Evolutionary conservation across 192 early-diverging fungal genomes (phyloP).

Genomic region (Diversispora epigaea): DNA sequence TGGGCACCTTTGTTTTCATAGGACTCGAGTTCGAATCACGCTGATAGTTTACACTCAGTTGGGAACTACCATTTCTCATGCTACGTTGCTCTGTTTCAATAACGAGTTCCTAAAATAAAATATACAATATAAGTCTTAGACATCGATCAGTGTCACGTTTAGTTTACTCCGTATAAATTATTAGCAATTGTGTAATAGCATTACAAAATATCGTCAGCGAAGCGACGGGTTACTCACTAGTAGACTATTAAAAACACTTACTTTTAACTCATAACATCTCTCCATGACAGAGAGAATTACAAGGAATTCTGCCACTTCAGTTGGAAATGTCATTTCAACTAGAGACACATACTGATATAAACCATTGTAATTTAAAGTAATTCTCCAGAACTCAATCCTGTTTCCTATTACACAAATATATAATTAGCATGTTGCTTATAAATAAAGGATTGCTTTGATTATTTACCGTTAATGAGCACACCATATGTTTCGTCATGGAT

Average conservation of each 20-base stretch:
- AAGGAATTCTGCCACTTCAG: constrained; percentile 7
- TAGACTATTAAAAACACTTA: neutral
- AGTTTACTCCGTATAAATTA: too few species aligned
- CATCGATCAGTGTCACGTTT: too few species aligned
- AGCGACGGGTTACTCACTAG: too few species aligned
- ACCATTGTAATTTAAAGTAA: constrained; percentile 14
- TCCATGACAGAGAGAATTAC: constrained; percentile 15
- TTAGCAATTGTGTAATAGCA: too few species aligned
- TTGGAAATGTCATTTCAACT: constrained; percentile 22
- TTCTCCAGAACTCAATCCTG: constrained; percentile 14
- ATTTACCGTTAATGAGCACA: constrained; percentile 19
- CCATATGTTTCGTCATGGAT: constrained; percentile 14
- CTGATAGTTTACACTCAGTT: neutral
- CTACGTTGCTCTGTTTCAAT: neutral
- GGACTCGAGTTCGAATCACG: neutral
- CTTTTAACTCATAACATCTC: constrained; percentile 20
- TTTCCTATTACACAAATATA: constrained; percentile 19
- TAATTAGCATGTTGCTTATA: constrained; percentile 6
- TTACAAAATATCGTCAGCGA: too few species aligned
- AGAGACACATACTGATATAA: constrained; percentile 10
- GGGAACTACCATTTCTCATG: neutral
- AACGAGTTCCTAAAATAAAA: neutral
- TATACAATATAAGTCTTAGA: neutral
- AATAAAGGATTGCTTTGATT: constrained; percentile 13
- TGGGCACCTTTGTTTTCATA: neutral